Evolutionary conservation across 768 basidiomycete genomes (phyloP).

Genomic region (Chalciporus sphaerocephalus): DNA sequence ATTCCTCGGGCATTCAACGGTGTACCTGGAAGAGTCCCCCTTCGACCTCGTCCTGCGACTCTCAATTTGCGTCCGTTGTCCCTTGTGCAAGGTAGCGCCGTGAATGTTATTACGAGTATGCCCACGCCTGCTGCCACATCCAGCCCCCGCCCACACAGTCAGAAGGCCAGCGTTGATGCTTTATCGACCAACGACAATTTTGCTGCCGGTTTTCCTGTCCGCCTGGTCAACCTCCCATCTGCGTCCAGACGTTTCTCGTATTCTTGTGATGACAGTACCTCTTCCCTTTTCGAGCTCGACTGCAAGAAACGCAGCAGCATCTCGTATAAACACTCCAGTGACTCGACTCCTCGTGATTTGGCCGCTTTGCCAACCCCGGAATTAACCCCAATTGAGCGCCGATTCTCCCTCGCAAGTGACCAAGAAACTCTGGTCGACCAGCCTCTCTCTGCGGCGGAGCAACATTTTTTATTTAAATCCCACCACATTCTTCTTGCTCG

Average conservation of each 20-base stretch:
- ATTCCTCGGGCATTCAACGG: slow-evolving; percentile 26
- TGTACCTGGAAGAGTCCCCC: slow-evolving; percentile 36
- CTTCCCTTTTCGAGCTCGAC: slow-evolving; percentile 29
- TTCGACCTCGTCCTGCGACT: slow-evolving; percentile 62
- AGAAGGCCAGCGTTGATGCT: slow-evolving; percentile 34
- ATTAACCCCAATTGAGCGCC: slow-evolving; percentile 59
- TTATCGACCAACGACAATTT: slow-evolving; percentile 18
- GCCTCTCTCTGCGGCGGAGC: slow-evolving; percentile 68
- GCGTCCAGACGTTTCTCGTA: slow-evolving; percentile 24
- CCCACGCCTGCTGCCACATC: slow-evolving; percentile 57
- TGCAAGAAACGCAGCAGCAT: slow-evolving; percentile 63
- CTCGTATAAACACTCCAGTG: slow-evolving; percentile 57
- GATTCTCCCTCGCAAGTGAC: slow-evolving; percentile 34
- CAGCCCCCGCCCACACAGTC: slow-evolving; percentile 39
- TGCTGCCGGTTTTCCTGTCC: background rate
- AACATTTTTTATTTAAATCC: slow-evolving; percentile 82
- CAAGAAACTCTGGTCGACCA: slow-evolving; percentile 27
- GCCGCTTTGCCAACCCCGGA: slow-evolving; percentile 68
- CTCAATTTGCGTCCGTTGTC: slow-evolving; percentile 69
- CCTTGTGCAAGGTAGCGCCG: slow-evolving; percentile 52
- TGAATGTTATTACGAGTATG: slow-evolving; percentile 34
- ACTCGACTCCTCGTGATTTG: slow-evolving; percentile 31
- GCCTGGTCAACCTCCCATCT: slow-evolving; percentile 13
- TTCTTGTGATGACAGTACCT: slow-evolving; percentile 19
- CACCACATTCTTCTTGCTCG: slow-evolving; percentile 79